Evolutionary conservation across 2,329 filamentous ascomycete genomes (phyloP), one percentile per base, ranked within the genome.

Genomic region (Xylariaceae sp.): DNA sequence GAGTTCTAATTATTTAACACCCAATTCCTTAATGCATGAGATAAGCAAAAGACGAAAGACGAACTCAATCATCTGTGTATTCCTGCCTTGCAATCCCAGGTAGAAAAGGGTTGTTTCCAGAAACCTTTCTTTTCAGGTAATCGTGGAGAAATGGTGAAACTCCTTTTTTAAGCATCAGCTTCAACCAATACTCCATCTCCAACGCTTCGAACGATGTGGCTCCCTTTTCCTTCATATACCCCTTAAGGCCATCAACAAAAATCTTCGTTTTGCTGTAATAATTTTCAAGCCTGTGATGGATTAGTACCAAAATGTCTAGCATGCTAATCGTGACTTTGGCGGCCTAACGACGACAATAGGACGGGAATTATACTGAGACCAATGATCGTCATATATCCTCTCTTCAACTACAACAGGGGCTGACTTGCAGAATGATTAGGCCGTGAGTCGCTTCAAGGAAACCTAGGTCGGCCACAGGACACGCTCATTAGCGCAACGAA

Each of bases 291-390:
- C 56, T 53, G 14, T 9, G 49, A 19, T 62, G 60, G 1, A 56
- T 57, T 29, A 56, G 60, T 39, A 60, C 54, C 2, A 53, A 62
- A 11, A 56, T 23, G 4, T 56, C 60, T 23, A 62, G 49, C 21
- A 62, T 56, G 4, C 60, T 45, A 23, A 56, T 16, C 8, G 46
- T 47, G 21, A 57, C 54, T 19, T 62, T 56, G 36, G 56, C 26
- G 5, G 53, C 8, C 55, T 49, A 6, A 61, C 9, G 28, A 61
- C 50, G 33, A 47, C 19, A 7, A 37, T 36, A 11, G 58, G 51
- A 40, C 16, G 36, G 6, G 19, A 19, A 21, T 12, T 16, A 19
- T 19, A 14, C 19, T 47, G n/a, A n/a, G n/a, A n/a, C 41, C 26
- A 47, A 31, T 26, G 33, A 37, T 41, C 45, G 29, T 46, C 53